Evolutionary conservation across 352 stramenopile genomes (phyloP).

Genomic region (Pythium scleroteichum): DNA sequence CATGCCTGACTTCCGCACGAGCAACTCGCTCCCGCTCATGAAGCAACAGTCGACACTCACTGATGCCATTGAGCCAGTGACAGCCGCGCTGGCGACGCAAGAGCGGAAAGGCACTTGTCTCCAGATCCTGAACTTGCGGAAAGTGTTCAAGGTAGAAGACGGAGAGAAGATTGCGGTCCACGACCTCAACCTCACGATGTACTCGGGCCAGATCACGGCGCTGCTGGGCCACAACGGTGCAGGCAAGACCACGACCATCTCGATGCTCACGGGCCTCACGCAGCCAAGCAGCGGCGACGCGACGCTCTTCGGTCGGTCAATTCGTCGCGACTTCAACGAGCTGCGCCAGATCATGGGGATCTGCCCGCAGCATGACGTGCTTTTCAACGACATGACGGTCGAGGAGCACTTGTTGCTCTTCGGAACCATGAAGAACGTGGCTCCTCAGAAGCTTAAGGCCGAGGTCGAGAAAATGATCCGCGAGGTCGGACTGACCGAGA

Average conservation of each 20-base stretch:
- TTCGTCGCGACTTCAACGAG: slow-evolving; percentile 76
- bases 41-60: slow-evolving; percentile 8
- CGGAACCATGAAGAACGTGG: slow-evolving; percentile 88
- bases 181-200: slow-evolving; percentile 61
- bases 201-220: slow-evolving; percentile 71
- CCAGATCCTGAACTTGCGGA: slow-evolving; percentile 67
- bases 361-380: slow-evolving; percentile 96
- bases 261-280: slow-evolving; percentile 84
- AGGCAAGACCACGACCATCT: slow-evolving; percentile 70
- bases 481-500: slow-evolving; percentile 91
- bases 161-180: slow-evolving; percentile 66
- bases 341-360: slow-evolving; percentile 94
- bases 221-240: slow-evolving; percentile 78
- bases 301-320: slow-evolving; percentile 69
- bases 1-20: background rate
- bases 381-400: slow-evolving; percentile 95
- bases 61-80: slow-evolving; percentile 37
- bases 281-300: slow-evolving; percentile 57
- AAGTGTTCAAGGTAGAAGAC: slow-evolving; percentile 87
- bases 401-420: slow-evolving; percentile 95
- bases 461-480: slow-evolving; percentile 47
- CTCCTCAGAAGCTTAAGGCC: slow-evolving; percentile 22
- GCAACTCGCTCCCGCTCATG: slow-evolving; percentile 7
- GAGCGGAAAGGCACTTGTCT: slow-evolving; percentile 64
- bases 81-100: slow-evolving; percentile 42